A percentile compares a stretch with the other conserved stretches of the same genome.
Evolutionary conservation across 768 basidiomycete species (phyloP).

Genomic region (Punctularia strigosozonata): DNA sequence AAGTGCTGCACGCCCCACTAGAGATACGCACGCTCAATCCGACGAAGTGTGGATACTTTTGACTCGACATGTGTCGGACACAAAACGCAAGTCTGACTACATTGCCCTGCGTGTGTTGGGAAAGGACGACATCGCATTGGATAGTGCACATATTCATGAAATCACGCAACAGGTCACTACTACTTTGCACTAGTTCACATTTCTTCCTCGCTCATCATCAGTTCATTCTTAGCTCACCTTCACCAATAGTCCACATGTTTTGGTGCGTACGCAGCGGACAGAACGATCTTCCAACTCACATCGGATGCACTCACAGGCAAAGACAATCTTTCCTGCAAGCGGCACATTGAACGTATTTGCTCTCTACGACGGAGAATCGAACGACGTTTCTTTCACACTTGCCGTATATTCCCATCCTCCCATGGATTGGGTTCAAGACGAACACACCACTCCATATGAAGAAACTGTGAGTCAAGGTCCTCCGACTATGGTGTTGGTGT

Average conservation of each 20-base stretch:
- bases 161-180: background rate
- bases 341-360: constrained; percentile 42
- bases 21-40: too few species aligned
- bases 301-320: background rate
- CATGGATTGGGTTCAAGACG: constrained; percentile 13
- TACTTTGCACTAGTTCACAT: background rate
- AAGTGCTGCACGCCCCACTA: too few species aligned
- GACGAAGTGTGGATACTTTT: constrained; percentile 72
- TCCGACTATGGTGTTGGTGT: background rate
- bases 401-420: constrained; percentile 37
- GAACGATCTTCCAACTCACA: background rate
- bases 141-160: constrained; percentile 17
- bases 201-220: background rate
- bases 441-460: constrained; percentile 13
- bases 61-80: constrained; percentile 60
- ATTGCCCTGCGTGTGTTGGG: constrained; percentile 51
- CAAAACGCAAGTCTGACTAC: constrained; percentile 50
- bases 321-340: constrained; percentile 21
- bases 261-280: constrained; percentile 19
- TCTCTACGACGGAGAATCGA: constrained; percentile 57
- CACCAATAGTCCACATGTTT: constrained; percentile 31
- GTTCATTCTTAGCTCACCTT: constrained; percentile 20
- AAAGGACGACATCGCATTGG: constrained; percentile 13
- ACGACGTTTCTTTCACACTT: constrained; percentile 58
- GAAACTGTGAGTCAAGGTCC: constrained; percentile 10